These are phyloP conservation scores for Nothophoma quercina DNA, from an alignment of 2,329 filamentous ascomycete species.

Conservation along the genomic window DNA sequence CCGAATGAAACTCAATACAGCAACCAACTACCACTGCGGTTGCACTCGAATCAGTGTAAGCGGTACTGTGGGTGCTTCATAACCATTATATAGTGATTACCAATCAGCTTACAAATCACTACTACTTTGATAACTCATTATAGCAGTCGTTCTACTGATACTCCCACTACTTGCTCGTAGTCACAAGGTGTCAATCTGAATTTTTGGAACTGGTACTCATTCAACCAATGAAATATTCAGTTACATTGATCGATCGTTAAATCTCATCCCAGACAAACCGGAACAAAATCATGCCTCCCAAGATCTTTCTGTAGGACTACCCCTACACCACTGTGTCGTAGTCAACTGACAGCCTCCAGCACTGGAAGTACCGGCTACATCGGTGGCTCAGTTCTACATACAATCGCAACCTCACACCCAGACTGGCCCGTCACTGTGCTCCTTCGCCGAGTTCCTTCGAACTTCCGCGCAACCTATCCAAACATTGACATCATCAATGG, in stretches of 20 bases:
- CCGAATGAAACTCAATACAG: no score
- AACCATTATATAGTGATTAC: no score
- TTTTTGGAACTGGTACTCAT: no score
- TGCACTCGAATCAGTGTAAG: no score
- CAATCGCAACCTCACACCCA: conserved; percentile 55
- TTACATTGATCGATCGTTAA: no score
- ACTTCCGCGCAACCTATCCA: conserved; percentile 45
- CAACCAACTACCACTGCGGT: no score
- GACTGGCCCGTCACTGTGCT: conserved; percentile 56
- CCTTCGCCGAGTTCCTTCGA: conserved; percentile 50
- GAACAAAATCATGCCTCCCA: conserved; percentile 35
- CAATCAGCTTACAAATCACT: not conserved
- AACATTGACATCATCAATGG: conserved; percentile 58
- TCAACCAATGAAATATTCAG: no score
- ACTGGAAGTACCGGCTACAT: conserved; percentile 63
- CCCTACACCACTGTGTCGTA: not conserved
- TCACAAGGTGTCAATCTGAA: no score
- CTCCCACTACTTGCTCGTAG: no score
- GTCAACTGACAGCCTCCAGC: conserved; percentile 36
- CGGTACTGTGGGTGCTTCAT: no score
- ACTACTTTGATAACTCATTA: no score
- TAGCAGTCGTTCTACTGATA: no score
- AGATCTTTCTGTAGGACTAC: conserved; percentile 32
- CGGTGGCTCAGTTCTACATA: conserved; percentile 60
- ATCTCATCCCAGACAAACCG: not conserved